These are phyloP conservation scores for Rhodotorula glutinis DNA, from an alignment of 1,284 basidiomycete species.

Conservation along the genomic window DNA sequence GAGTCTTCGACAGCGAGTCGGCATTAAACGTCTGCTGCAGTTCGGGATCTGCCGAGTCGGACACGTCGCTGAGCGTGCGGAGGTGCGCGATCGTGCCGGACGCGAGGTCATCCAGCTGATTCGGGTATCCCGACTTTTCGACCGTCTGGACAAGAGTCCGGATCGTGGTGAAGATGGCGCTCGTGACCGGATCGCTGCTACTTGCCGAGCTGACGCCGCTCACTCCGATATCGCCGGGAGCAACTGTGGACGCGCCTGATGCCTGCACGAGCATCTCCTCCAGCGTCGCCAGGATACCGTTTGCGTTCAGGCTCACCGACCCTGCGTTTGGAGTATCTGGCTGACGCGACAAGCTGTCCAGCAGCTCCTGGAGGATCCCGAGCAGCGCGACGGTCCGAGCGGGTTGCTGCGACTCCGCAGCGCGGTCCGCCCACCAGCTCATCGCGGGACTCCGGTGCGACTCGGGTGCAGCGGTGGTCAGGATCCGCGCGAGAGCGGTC, in stretches of 20 bases:
- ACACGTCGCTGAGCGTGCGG: slow-evolving; percentile 51
- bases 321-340: background rate
- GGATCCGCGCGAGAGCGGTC: slow-evolving; percentile 55
- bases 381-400: slow-evolving; percentile 61
- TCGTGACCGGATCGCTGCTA: background rate
- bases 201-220: background rate
- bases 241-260: no score
- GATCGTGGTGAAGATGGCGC: background rate
- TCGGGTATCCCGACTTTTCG: background rate
- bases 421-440: slow-evolving; percentile 74
- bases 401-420: slow-evolving; percentile 67
- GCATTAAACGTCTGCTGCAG: no score
- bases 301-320: slow-evolving; percentile 1
- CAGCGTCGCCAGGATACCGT: slow-evolving; percentile 16
- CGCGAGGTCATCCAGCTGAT: slow-evolving; percentile 6
- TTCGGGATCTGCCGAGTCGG: background rate
- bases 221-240: no score
- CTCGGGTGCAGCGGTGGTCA: slow-evolving; percentile 79
- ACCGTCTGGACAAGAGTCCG: background rate
- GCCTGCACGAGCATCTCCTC: slow-evolving; percentile 21
- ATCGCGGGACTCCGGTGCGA: slow-evolving; percentile 83
- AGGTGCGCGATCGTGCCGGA: background rate
- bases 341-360: slow-evolving; percentile 41
- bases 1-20: slow-evolving; percentile 41
- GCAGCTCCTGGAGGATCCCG: slow-evolving; percentile 74